These are phyloP conservation scores for Kernera saxatilis DNA, from an alignment of 345 rosid species.

Conservation along the genomic window DNA sequence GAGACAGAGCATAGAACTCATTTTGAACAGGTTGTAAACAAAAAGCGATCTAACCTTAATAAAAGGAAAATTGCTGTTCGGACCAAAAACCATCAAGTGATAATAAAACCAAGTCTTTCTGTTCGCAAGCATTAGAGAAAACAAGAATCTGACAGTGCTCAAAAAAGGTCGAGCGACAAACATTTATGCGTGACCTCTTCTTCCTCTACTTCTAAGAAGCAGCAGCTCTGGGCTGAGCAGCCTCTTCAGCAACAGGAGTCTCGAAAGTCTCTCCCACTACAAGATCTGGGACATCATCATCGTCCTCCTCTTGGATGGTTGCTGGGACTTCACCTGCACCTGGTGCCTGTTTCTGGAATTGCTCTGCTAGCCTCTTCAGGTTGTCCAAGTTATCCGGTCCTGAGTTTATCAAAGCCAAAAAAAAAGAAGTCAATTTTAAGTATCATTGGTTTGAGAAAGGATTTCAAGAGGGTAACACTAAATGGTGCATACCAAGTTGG, in stretches of 20 bases:
- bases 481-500: constrained; percentile 60
- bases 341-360: constrained; percentile 77
- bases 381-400: constrained; percentile 95
- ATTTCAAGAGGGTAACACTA: background rate
- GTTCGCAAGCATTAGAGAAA: constrained; percentile 23
- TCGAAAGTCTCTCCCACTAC: constrained; percentile 84
- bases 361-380: constrained; percentile 90
- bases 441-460: background rate
- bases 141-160: constrained; percentile 30
- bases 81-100: constrained; percentile 23
- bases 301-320: constrained; percentile 54
- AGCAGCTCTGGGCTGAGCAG: constrained; percentile 34
- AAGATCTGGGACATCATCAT: constrained; percentile 78
- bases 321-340: constrained; percentile 39
- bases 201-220: constrained; percentile 20
- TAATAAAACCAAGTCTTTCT: constrained; percentile 12
- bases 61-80: constrained; percentile 17
- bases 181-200: constrained; percentile 11
- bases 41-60: constrained; percentile 15
- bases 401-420: constrained; percentile 6
- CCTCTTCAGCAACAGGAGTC: constrained; percentile 69
- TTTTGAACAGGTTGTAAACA: background rate
- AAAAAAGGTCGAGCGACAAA: constrained; percentile 22
- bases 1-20: constrained; percentile 10
- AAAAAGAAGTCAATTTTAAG: background rate